Evolutionary conservation across 768 basidiomycete genomes (phyloP), one percentile per base, ranked within the genome.

Genomic region (Neoboletus magnificus): DNA sequence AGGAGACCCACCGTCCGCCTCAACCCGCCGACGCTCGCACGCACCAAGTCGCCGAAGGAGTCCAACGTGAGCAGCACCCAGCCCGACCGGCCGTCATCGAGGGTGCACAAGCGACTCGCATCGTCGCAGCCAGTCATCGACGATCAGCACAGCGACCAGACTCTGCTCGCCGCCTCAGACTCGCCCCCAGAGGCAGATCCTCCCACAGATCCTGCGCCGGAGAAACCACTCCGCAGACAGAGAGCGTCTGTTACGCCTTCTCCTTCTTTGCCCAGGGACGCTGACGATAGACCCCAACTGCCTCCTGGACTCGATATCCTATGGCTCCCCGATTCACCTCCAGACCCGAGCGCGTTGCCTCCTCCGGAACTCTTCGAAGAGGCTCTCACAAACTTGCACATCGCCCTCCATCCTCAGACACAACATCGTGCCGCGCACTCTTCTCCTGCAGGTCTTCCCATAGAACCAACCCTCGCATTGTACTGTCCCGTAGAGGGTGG

Each of bases 401-500:
- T 93, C 56, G 81, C 87, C 5, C 75, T 93, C 33, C 91, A 91
- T 70, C 89, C 92, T 2, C 84, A 89, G 69, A 87, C 85, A 5
- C 91, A 93, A 66, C 83, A 90, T 59, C 79, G 83, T 20, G 85
- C 90, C 13, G 75, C 83, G 0, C 86, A 85, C 70, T 56, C 82
- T 15, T 73, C 86, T 11, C 70, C 77, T 4, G 66, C 79, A 7
- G 82, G 80, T 16, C 76, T 82, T 27, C 79, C 81, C 0, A 63
- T 82, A 30, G 92, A 94, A 66, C 93, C 93, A 4, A 91, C 89
- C 0, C 74, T 95, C n/a, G 89, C 84, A 0, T 71, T 95, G 5
- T 93, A 91, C 69, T 92, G 89, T 59, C 95, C 94, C 7, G 41
- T 67, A 45, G 87, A 89, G 69, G 94, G 94, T 33, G 92, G 91